phyloP scores from a whole-genome alignment of 139 green algal species.

The Picochlorum sp. region DNA sequence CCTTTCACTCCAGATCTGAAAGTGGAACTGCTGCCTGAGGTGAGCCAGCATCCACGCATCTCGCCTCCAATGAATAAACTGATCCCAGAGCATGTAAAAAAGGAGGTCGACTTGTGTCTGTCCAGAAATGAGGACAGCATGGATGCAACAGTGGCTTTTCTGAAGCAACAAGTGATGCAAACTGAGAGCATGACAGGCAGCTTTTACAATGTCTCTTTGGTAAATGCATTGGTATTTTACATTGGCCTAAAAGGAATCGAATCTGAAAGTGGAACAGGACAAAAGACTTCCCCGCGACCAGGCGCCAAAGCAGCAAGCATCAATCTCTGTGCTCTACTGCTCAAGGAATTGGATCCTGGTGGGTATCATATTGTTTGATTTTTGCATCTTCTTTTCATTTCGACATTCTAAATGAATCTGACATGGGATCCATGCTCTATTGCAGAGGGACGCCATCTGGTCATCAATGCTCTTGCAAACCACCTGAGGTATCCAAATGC shows the following conservation, averaged over 20 bases:
- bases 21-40: constrained; percentile 92
- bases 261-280: background rate
- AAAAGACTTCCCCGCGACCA: constrained; percentile 11
- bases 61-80: constrained; percentile 32
- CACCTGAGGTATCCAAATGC: constrained; percentile 98
- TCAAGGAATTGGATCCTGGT: constrained; percentile 68
- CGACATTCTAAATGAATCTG: too few species aligned
- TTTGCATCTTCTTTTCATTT: too few species aligned
- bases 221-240: constrained; percentile 92
- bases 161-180: too few species aligned
- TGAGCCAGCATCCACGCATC: constrained; percentile 62
- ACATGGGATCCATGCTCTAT: too few species aligned
- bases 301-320: constrained; percentile 39
- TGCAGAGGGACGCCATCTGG: constrained; percentile 90
- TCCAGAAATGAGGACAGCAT: constrained; percentile 1
- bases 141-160: constrained; percentile 64
- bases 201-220: constrained; percentile 77
- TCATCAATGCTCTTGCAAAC: constrained; percentile 96
- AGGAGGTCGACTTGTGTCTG: constrained; percentile 58
- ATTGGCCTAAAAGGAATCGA: constrained; percentile 53
- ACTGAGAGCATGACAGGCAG: too few species aligned
- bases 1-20: constrained; percentile 98
- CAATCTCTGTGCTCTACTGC: constrained; percentile 67
- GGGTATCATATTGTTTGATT: too few species aligned
- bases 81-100: constrained; percentile 40